Percentiles rank a stretch among this genome's conserved stretches.
These are phyloP conservation scores for Metschnikowia orientalis DNA, from an alignment of 805 yeast species.

Conservation along the genomic window DNA sequence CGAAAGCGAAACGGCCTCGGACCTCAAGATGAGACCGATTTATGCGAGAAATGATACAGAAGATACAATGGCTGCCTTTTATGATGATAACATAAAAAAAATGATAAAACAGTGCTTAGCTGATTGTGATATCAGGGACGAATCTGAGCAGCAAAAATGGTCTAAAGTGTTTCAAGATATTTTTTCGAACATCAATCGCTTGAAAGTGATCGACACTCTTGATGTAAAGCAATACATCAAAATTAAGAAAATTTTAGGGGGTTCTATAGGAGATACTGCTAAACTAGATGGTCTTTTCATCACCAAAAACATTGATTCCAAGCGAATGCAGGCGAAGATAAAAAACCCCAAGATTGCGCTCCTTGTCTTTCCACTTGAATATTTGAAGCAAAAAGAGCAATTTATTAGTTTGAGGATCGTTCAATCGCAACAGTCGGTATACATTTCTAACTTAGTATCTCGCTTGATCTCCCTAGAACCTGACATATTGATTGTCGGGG, in stretches of 20 bases:
- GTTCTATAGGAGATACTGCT: conserved; percentile 53
- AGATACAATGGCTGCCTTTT: conserved; percentile 13
- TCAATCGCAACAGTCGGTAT: conserved; percentile 83
- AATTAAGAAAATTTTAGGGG: conserved; percentile 80
- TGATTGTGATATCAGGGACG: conserved; percentile 50
- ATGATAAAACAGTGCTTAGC: conserved; percentile 55
- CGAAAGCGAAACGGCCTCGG: too few relatives aligned
- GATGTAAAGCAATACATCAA: conserved; percentile 89
- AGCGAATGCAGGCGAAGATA: conserved; percentile 65
- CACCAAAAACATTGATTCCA: conserved; percentile 77
- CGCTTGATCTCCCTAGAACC: conserved; percentile 76
- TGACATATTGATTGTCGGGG: conserved; percentile 71
- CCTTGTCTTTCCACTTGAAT: conserved; percentile 86
- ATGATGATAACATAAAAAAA: conserved; percentile 44
- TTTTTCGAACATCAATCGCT: conserved; percentile 50
- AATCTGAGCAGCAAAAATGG: conserved; percentile 52
- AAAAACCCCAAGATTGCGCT: conserved; percentile 71
- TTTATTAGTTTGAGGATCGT: conserved; percentile 81
- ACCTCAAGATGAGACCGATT: too few relatives aligned
- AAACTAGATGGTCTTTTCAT: conserved; percentile 77
- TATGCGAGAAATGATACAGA: too few relatives aligned
- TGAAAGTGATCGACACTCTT: conserved; percentile 68
- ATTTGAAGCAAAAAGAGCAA: conserved; percentile 68
- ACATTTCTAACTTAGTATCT: conserved; percentile 72
- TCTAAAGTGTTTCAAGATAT: conserved; percentile 44